Evolutionary conservation across 2,329 filamentous ascomycete species (phyloP), one percentile per base, ranked within the genome.

Genomic region (Trichophyton rubrum): DNA sequence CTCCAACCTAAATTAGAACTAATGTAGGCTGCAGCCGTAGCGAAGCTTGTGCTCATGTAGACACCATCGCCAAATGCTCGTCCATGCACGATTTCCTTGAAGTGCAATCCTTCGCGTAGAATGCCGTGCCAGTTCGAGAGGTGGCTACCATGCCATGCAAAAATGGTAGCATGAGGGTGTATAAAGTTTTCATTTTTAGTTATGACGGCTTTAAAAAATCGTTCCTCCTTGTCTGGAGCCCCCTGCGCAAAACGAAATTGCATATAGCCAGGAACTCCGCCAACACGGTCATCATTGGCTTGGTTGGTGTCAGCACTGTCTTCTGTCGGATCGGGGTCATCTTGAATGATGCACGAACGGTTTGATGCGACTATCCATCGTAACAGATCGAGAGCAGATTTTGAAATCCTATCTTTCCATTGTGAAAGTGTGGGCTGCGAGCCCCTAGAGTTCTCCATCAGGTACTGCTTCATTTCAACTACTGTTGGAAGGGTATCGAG

Each of bases 311-410:
- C 4, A 15, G 67, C 65, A 9, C 68, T 61, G 3, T 58, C n/a
- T 22, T 40, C 38, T 1, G n/a, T 20, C 0, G 53, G 38, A 20
- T 59, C 65, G 65, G 11, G 67, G 62, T 86, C 83, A 15, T 93
- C 85, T 66, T 92, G 85, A 53, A 92, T 79, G 62, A 96, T 93
- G 66, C 86, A 91, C 0, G 91, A 92, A 53, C 89, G 80, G 67
- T 96, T 96, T 0, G 90, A 95, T 0, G 90, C 88, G 61, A 96
- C 83, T 63, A 96, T 88, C 91, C 91, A 96, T 58, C 88, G 82
- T 20, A 96, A 75, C 0, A 95, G 72, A 20, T 84, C 82, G 2
- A 89, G 73, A 0, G 85, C 82, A 5, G 87, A 81, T 1, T 83
- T 81, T 0, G 85, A 82, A 8, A 96, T 78, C 17, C 79, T 74